These are phyloP conservation scores for Violaceomyces palustris DNA, from an alignment of 1,284 basidiomycete genomes.

Conservation along the genomic window DNA sequence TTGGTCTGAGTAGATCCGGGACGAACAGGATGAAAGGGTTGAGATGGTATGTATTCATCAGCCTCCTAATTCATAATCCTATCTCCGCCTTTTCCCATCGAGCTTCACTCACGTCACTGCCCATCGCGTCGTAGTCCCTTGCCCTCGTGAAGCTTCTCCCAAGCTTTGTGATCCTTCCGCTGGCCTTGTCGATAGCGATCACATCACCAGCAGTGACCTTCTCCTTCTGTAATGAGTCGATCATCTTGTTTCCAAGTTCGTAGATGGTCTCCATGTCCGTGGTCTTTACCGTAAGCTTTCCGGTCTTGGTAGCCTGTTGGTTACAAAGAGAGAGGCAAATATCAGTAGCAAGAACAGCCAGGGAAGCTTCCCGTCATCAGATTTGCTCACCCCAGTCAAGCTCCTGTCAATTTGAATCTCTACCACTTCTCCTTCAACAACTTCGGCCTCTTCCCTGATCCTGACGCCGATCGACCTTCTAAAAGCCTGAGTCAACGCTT, in stretches of 20 bases:
- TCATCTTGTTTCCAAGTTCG: slow-evolving; percentile 98
- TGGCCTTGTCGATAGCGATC: slow-evolving; percentile 90
- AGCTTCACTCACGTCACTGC: slow-evolving; percentile 65
- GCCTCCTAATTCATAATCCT: background rate
- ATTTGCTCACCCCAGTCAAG: slow-evolving; percentile 85
- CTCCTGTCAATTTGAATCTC: slow-evolving; percentile 98
- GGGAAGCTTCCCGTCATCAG: slow-evolving; percentile 49
- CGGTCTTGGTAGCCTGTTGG: slow-evolving; percentile 98
- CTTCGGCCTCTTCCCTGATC: slow-evolving; percentile 94
- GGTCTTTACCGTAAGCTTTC: slow-evolving; percentile 94
- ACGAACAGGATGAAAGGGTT: background rate
- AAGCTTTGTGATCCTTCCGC: slow-evolving; percentile 93
- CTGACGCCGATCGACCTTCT: slow-evolving; percentile 89
- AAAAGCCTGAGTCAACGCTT: slow-evolving; percentile 93
- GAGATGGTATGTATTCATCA: no score
- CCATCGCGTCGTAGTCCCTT: slow-evolving; percentile 97
- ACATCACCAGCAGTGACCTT: slow-evolving; percentile 95
- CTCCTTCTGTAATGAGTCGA: slow-evolving; percentile 91
- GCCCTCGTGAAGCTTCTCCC: slow-evolving; percentile 92
- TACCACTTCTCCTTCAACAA: slow-evolving; percentile 96
- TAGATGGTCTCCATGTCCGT: slow-evolving; percentile 99
- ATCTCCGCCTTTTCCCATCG: no score
- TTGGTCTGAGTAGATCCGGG: slow-evolving; percentile 86
- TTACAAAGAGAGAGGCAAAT: slow-evolving; percentile 55
- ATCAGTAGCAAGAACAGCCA: background rate